phyloP scores from a whole-genome alignment of 2,329 filamentous ascomycete genomes.

The Exophiala viscosa region DNA sequence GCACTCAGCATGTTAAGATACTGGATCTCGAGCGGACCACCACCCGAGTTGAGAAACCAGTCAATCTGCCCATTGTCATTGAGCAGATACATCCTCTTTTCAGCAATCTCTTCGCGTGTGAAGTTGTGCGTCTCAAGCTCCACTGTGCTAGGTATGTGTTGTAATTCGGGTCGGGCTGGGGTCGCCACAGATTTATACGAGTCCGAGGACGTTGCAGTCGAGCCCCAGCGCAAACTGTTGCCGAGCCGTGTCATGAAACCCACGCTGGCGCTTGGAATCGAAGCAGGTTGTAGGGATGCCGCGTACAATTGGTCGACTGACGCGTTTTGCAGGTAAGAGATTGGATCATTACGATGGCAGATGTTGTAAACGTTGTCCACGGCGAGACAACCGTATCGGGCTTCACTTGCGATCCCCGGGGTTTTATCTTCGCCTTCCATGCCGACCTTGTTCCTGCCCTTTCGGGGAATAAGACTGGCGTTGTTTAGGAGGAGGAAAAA shows the following conservation, averaged over 20 bases:
- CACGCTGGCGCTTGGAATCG: slow-evolving; percentile 69
- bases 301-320: slow-evolving; percentile 81
- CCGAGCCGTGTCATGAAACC: slow-evolving; percentile 64
- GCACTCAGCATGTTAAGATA: slow-evolving; percentile 96
- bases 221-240: slow-evolving; percentile 57
- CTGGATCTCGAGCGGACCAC: slow-evolving; percentile 86
- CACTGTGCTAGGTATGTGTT: slow-evolving; percentile 64
- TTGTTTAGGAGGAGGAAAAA: slow-evolving; percentile 85
- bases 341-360: slow-evolving; percentile 71
- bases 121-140: slow-evolving; percentile 97
- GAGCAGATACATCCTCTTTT: slow-evolving; percentile 78
- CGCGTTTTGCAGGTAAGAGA: slow-evolving; percentile 88
- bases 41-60: slow-evolving; percentile 77
- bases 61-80: slow-evolving; percentile 98
- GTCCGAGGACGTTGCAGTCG: slow-evolving; percentile 47
- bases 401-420: slow-evolving; percentile 67
- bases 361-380: slow-evolving; percentile 98
- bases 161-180: slow-evolving; percentile 55
- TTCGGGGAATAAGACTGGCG: slow-evolving; percentile 68
- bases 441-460: slow-evolving; percentile 70
- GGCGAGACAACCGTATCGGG: slow-evolving; percentile 82
- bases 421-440: slow-evolving; percentile 61
- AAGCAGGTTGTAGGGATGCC: slow-evolving; percentile 68
- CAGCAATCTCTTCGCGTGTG: slow-evolving; percentile 82
- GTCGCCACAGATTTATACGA: slow-evolving; percentile 57